phyloP scores from a whole-genome alignment of 768 basidiomycete species.

The Glaciozyma antarctica region DNA sequence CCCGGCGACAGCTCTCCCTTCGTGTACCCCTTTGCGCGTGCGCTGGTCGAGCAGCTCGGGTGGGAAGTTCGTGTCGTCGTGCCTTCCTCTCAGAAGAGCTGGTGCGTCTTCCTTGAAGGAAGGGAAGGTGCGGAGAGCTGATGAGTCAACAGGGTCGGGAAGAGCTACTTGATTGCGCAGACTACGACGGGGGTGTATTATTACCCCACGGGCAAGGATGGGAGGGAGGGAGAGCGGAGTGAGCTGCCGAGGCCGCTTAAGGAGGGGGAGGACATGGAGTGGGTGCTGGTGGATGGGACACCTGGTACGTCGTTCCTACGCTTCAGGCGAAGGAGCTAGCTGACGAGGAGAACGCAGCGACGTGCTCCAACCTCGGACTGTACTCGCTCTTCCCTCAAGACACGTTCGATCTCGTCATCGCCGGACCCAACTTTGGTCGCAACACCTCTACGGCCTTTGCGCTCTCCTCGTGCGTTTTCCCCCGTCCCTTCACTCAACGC shows the following conservation, averaged over 20 bases:
- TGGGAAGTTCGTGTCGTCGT: slow-evolving; percentile 43
- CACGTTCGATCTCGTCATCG: slow-evolving; percentile 41
- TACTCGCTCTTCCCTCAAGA: slow-evolving; percentile 39
- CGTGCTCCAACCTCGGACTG: slow-evolving; percentile 41
- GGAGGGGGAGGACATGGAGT: slow-evolving; percentile 41
- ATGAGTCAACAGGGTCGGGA: slow-evolving; percentile 38
- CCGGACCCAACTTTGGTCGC: slow-evolving; percentile 37
- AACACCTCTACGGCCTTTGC: slow-evolving; percentile 42
- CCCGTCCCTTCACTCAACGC: no score
- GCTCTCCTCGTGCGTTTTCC: slow-evolving; percentile 37
- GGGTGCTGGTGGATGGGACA: slow-evolving; percentile 41
- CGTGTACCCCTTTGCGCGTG: slow-evolving; percentile 40
- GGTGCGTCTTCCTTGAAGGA: slow-evolving; percentile 31
- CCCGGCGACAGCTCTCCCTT: slow-evolving; percentile 39
- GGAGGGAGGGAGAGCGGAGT: not conserved
- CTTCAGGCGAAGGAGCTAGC: no score
- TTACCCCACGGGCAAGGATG: slow-evolving; percentile 34
- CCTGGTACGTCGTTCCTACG: not conserved
- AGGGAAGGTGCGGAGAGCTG: no score
- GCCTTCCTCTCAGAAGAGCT: slow-evolving; percentile 40
- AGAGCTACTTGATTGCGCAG: slow-evolving; percentile 39
- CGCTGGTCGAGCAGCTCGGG: slow-evolving; percentile 35
- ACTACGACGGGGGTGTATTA: slow-evolving; percentile 39
- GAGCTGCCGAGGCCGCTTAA: slow-evolving; percentile 21
- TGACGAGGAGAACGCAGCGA: slow-evolving; percentile 31